Evolutionary conservation across 495 filamentous ascomycete species (phyloP), one percentile per base, ranked within the genome.

Genomic region (Cercophora scortea): DNA sequence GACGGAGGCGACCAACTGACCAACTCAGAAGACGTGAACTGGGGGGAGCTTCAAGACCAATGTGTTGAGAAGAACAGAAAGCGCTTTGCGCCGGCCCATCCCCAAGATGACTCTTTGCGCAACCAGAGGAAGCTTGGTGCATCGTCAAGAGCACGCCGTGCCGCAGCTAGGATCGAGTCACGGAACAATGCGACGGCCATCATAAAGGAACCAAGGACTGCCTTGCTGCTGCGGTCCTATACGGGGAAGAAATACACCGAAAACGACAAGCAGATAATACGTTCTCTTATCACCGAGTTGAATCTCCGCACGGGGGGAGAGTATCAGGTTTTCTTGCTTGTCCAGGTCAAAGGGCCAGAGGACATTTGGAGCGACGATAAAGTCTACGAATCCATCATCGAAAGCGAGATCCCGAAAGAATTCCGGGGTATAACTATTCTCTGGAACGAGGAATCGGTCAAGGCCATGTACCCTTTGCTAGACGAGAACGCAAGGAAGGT

Each of bases 311-410:
- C 85, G 8, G 89, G 89, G 3, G 87, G 81, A 10, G 84, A 89
- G 67, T 92, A 89, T 61, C 76, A 87, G 58, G 79, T 93, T 34
- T 86, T 85, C 57, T 67, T 93, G 4, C 75, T 91, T 49, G 77
- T 92, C 18, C 84, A 93, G 45, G 78, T 88, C 52, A 87, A 83
- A 53, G 79, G 89, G 51, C 66, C 45, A 59, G 67, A 32, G 59
- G 65, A 74, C 3, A 84, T 89, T 49, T 84, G 77, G 67, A 69
- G 72, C 6, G 71, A 79, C 61, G 60, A 70, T 15, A 66, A 71
- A 18, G 68, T 72, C 0, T 84, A 89, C 57, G 61, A 76, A 7
- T 56, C 76, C 13, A 69, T 78, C 0, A 61, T 88, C 34, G 62
- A 74, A 32, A 66, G 70, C 12, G 66, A 72, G 48, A 76, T 89